Conservation (phyloP, 192 early-diverging fungal species). For the Funneliformis mosseae region DNA sequence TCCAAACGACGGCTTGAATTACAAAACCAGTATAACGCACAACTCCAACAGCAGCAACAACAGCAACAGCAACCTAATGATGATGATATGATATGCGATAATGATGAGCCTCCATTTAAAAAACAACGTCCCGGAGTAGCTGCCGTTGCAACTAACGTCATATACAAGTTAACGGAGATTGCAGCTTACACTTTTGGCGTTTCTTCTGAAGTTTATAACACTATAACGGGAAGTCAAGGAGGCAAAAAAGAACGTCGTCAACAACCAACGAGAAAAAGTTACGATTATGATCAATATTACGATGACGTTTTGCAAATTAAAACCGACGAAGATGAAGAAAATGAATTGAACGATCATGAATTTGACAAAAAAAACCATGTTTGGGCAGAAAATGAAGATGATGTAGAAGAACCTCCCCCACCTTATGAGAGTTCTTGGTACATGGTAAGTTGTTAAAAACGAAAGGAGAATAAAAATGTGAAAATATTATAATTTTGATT, state of each 20-base stretch:
- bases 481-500: too few species aligned
- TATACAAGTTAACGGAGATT: conserved; percentile 27
- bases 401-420: conserved; percentile 31
- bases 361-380: conserved; percentile 9
- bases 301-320: background rate
- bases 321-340: conserved; percentile 3
- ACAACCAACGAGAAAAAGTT: background rate
- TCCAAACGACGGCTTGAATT: background rate
- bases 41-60: background rate
- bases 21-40: background rate
- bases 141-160: conserved; percentile 1
- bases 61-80: background rate
- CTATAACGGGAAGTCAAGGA: conserved; percentile 13
- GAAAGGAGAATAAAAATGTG: too few species aligned
- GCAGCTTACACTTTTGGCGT: conserved; percentile 18
- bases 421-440: conserved; percentile 35
- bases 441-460: background rate
- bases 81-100: background rate
- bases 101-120: background rate
- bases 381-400: background rate
- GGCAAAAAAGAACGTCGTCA: background rate
- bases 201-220: conserved; percentile 20
- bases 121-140: conserved; percentile 25
- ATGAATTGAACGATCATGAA: background rate
- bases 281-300: background rate